Percentiles rank a stretch among this genome's conserved stretches.
phyloP scores from a whole-genome alignment of 2,329 filamentous ascomycete species.

The Fusarium napiforme region DNA sequence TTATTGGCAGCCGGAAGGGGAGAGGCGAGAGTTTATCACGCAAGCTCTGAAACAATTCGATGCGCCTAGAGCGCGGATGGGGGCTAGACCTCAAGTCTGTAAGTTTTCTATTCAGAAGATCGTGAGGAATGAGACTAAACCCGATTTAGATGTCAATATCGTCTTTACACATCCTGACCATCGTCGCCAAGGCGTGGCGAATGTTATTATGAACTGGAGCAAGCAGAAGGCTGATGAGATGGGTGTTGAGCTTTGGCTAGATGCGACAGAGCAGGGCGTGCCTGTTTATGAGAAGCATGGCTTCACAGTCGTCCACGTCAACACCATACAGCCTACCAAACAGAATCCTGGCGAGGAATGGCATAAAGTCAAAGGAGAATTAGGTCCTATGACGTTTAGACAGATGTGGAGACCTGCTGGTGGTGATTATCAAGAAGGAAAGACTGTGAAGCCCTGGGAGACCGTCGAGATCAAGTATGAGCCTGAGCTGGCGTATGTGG shows the following conservation, averaged over 20 bases:
- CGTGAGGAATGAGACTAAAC: background rate
- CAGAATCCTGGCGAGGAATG: slow-evolving; percentile 22
- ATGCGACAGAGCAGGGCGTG: slow-evolving; percentile 35
- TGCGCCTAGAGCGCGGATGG: slow-evolving; percentile 32
- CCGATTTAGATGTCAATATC: slow-evolving; percentile 31
- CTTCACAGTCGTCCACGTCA: slow-evolving; percentile 30
- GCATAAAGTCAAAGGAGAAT: slow-evolving; percentile 21
- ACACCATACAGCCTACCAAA: slow-evolving; percentile 16
- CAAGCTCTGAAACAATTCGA: slow-evolving; percentile 31
- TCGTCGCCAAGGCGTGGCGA: slow-evolving; percentile 36
- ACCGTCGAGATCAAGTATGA: background rate
- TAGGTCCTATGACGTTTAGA: slow-evolving; percentile 31
- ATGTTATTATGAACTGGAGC: slow-evolving; percentile 37
- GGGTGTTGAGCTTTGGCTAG: slow-evolving; percentile 41
- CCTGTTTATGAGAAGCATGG: slow-evolving; percentile 41
- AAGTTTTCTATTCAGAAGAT: background rate
- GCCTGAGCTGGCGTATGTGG: background rate
- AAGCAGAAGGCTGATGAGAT: slow-evolving; percentile 40
- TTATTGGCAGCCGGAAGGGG: slow-evolving; percentile 36
- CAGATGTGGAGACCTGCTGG: slow-evolving; percentile 40
- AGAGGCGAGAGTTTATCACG: slow-evolving; percentile 31
- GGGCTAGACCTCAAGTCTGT: slow-evolving; percentile 36
- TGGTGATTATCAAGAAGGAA: slow-evolving; percentile 29
- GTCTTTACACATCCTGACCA: slow-evolving; percentile 38
- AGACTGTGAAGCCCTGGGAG: slow-evolving; percentile 33